Evolutionary conservation across 768 basidiomycete genomes (phyloP), one percentile per base, ranked within the genome.

Genomic region (Cyclocybe cylindracea): DNA sequence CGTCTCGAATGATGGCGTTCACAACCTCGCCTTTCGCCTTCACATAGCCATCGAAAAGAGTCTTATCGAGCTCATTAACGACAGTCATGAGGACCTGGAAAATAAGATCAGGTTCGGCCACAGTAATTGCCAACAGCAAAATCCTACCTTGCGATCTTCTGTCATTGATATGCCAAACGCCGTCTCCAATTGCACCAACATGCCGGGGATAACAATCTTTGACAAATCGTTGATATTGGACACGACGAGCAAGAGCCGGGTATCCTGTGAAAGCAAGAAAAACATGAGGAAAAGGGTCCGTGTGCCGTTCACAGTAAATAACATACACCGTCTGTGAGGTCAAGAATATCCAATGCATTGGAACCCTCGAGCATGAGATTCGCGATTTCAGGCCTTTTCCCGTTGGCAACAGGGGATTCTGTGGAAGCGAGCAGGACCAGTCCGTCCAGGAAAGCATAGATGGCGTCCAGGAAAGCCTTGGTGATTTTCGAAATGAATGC

Each of bases 401-500:
- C 76, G 5, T 63, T 69, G 8, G 70, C 66, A 31, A 81, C 69
- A 18, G 80, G 79, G 13, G 80, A 80, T 57, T 89, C 87, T 48
- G 87, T 82, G 18, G 79, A 89, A 10, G 91, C 90, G 14, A 96
- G 77, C 39, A 84, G 82, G 14, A 92, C 84, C 46, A 96, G 70
- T 2, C 95, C 94, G 61, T 96, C 93, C 37, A 97, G 71, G 61
- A 96, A 86, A 11, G 86, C 85, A 64, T 95, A 94, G 31, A 94
- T 61, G 0, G 85, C 79, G 63, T 98, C 94, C 60, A 95, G 65
- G 70, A 96, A 97, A 1, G 92, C 83, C 62, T 85, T 88, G 8
- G 84, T 86, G 54, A 96, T 86, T 74, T 89, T 94, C 10, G 76
- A 59, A 29, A 85, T 73, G 54, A 90, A 91, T 3, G 84, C 80